Evolutionary conservation across 1,284 basidiomycete species (phyloP), one percentile per base, ranked within the genome.

Genomic region (Trametes versicolor): DNA sequence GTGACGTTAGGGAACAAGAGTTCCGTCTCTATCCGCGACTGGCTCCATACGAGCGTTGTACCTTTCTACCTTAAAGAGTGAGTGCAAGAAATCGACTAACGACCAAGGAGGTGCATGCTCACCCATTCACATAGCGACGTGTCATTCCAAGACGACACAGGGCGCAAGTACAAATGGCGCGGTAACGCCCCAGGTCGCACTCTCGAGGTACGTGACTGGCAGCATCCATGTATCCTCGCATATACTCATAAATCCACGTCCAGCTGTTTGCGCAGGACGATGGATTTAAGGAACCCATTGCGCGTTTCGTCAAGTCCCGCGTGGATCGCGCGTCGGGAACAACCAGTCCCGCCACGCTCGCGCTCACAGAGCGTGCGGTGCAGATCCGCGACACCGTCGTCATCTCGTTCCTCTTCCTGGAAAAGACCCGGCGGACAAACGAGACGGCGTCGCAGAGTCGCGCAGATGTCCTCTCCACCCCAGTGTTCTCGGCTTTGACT

Each of bases 41-140:
- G 82, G 83, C 71, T 83, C 64, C 80, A 78, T 68, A 81, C 78
- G 62, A 82, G 80, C 63, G 63, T 80, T n/a, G 72, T 83, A 3
- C 82, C 81, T 7, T 80, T 83, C 71, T 62, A 64, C 37, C 21
- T 66, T 19, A 79, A 78, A 43, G 74, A 79, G 81, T 82, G 63
- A 55, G 80, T 68, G 7, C n/a, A 13, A n/a, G 4, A 27, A 15
- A 36, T 7, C 6, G 23, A n/a, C n/a, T n/a, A n/a, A n/a, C n/a
- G n/a, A n/a, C n/a, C n/a, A n/a, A n/a, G n/a, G n/a, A n/a, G n/a
- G n/a, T n/a, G n/a, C n/a, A n/a, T n/a, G 21, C 47, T 52, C 48
- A 49, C 10, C 12, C n/a, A 9, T 34, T 17, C 36, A 9, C 7
- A n/a, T 55, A 81, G 81, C 25, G 73, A 80, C 17, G 77, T 82